Evolutionary conservation across 1,284 basidiomycete species (phyloP).

Genomic region (Ceraceosorus bombacis): DNA sequence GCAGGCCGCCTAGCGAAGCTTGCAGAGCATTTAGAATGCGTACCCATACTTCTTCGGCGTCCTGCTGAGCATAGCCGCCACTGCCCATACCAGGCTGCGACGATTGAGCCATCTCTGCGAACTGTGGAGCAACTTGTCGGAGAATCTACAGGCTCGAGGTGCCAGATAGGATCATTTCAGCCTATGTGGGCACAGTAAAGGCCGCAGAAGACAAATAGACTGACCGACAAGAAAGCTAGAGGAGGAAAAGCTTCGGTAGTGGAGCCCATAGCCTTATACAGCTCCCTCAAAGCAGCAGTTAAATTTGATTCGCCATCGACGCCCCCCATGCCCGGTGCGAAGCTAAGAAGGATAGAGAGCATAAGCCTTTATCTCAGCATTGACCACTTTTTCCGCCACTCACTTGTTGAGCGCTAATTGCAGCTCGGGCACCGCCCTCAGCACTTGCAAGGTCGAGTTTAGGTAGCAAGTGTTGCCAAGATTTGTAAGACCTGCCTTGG

Average conservation of each 20-base stretch:
- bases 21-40: slow-evolving; percentile 73
- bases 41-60: slow-evolving; percentile 91
- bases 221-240: slow-evolving; percentile 58
- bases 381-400: slow-evolving; percentile 53
- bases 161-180: background rate
- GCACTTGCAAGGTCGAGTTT: slow-evolving; percentile 86
- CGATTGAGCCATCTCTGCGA: slow-evolving; percentile 64
- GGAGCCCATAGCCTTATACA: slow-evolving; percentile 65
- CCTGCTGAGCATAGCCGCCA: slow-evolving; percentile 72
- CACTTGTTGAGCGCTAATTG: slow-evolving; percentile 50
- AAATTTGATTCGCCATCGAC: slow-evolving; percentile 49
- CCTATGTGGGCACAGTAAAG: background rate
- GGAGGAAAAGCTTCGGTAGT: slow-evolving; percentile 76
- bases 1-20: slow-evolving; percentile 52
- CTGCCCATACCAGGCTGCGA: slow-evolving; percentile 47
- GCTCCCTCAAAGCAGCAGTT: slow-evolving; percentile 60
- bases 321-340: slow-evolving; percentile 18
- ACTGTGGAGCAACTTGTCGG: slow-evolving; percentile 78
- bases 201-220: background rate
- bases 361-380: background rate
- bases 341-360: slow-evolving; percentile 16
- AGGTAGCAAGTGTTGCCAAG: slow-evolving; percentile 87
- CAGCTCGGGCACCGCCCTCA: slow-evolving; percentile 82
- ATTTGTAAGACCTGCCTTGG: slow-evolving; percentile 37
- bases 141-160: slow-evolving; percentile 50